Evolutionary conservation across 2,329 filamentous ascomycete species (phyloP), one percentile per base, ranked within the genome.

Genomic region (Nemania bipapillata): DNA sequence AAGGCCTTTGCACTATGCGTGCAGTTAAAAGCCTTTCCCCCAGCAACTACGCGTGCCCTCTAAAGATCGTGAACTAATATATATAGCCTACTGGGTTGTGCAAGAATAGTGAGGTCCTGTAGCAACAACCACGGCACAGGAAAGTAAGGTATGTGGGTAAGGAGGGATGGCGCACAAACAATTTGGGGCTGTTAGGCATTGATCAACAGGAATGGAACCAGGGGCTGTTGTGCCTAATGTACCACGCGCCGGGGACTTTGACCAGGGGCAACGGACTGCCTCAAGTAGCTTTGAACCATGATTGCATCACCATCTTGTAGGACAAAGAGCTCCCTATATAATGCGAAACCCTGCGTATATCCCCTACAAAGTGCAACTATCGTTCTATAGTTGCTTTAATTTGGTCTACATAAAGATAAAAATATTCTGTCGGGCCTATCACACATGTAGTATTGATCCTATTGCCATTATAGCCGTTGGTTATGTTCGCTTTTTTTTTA

Each of bases 201-300:
- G 57, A 66, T 61, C 32, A 6, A 45, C 40, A 45, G 40, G 15
- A 32, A 62, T 53, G 32, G 24, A 66, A 28, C 50, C 17, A 45
- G 40, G 17, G 45, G 45, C 28, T 50, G 6, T 50, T 58, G 35
- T 56, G 66, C 58, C 66, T 54, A 63, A 69, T 65, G 47, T 52
- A 45, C 56, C 58, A 56, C 42, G 49, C 40, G 32, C 50, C 20
- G 49, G 17, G 32, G 17, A 9, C 17, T 4, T 42, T 58, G 9
- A 12, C 37, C 17, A 28, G 17, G 17, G 47, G 22, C 22, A 32
- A 56, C 30, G 45, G 66, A 26, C 12, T 47, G 54, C 40, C 11
- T 49, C 40, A 53, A 50, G 40, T 49, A n/a, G 54, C 60, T 45
- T 64, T 37, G 35, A 49, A 45, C 32, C 30, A 32, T 9, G 30